Evolutionary conservation across 2,329 filamentous ascomycete species (phyloP).

Genomic region (Dactylellina cionopaga): DNA sequence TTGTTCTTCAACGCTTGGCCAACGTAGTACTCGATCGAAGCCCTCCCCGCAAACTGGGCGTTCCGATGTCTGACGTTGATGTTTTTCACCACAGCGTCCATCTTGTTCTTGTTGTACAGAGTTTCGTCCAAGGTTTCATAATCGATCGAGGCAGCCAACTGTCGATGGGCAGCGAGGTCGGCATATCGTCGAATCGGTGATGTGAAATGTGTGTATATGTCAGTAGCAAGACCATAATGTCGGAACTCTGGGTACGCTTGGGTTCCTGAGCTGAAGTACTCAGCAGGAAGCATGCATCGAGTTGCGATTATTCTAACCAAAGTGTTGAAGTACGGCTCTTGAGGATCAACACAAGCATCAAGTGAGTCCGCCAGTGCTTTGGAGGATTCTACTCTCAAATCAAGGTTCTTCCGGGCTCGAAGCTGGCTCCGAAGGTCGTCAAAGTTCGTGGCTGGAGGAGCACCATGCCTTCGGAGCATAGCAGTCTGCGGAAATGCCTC

Average conservation of each 20-base stretch:
- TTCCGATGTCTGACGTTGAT: constrained; percentile 98
- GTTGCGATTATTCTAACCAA: constrained; percentile 97
- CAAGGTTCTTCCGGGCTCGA: constrained; percentile 82
- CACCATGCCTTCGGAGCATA: constrained; percentile 82
- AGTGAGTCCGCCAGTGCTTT: constrained; percentile 93
- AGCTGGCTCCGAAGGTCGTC: constrained; percentile 92
- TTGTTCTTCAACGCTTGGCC: constrained; percentile 89
- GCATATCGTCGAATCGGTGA: constrained; percentile 96
- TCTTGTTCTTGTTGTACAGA: constrained; percentile 80
- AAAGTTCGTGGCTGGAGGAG: constrained; percentile 95
- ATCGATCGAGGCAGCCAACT: constrained; percentile 92
- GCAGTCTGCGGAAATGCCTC: constrained; percentile 93
- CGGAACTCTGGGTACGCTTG: constrained; percentile 93
- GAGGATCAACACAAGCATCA: constrained; percentile 80
- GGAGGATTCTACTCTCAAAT: constrained; percentile 84
- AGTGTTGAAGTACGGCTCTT: constrained; percentile 97
- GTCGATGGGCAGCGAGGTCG: constrained; percentile 92
- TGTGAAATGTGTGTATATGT: constrained; percentile 99
- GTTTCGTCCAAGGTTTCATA: constrained; percentile 87
- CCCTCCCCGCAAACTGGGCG: constrained; percentile 91
- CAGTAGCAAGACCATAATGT: constrained; percentile 93
- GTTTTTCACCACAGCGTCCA: constrained; percentile 96
- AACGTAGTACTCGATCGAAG: constrained; percentile 96
- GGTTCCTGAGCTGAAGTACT: constrained; percentile 96
- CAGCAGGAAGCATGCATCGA: constrained; percentile 98